Base-by-base conservation (phyloP, 805 yeast species). In the Groenewaldozyma tartarivorans region DNA sequence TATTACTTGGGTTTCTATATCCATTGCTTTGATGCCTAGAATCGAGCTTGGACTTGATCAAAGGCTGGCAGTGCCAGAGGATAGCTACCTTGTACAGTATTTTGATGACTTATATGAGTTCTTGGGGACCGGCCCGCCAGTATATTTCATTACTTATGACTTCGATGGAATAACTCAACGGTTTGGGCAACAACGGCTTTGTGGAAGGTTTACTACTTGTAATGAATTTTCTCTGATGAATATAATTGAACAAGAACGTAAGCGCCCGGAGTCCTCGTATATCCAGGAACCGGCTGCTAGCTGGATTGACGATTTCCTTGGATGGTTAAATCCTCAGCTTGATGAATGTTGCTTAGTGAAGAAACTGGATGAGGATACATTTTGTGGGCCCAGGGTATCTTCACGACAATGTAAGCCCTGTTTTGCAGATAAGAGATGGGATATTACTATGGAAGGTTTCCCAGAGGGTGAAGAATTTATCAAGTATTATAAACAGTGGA, bases 231-330 rank as follows among this genome's bases (percentile, higher is more conserved):
- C 96, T 0, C 56, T 90, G 33, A 77, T 81, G 1, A 92, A 87
- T 52, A 68, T 88, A 5, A 58, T 90, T 33, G 95, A 87, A 51
- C 88, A 86, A 57, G 98, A 90, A 55, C 72, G 81, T 42, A 75
- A 77, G 46, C 66, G 95, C 27, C 67, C 79, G 0, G 64, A 72
- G 2, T 51, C 65, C 7, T 80, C 90, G 1, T 79, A 81, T 2
- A 69, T 90, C 26, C 71, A 74, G 1, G 92, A 85, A 35, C 95
- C 97, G 0, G 74, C 85, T 1, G 79, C 96, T 1, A 81, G 82
- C 49, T 90, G 97, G 97, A 64, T 88, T 38, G 98, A 90, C 61
- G 96, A 92, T 56, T 90, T 76, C 54, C 67, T 90, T 46, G 71
- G 79, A 29, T 90, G 90, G 81, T 64, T 88, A 45, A 87, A 87